These are phyloP conservation scores for Hypoxylon subgilvum DNA, from an alignment of 495 filamentous ascomycete species.

Conservation along the genomic window DNA sequence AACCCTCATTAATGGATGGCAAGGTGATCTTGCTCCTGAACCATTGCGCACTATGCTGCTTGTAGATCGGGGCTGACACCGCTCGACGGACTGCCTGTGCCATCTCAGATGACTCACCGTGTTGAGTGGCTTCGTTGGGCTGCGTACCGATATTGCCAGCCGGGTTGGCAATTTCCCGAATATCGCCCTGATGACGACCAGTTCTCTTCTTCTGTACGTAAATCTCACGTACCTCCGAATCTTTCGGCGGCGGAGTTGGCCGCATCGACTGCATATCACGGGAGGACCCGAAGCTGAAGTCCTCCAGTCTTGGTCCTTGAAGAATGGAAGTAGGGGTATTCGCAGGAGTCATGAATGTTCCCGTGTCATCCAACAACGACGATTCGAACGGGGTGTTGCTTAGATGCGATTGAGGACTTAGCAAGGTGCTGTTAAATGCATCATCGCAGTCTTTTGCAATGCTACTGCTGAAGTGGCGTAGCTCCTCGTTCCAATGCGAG, in stretches of 20 bases:
- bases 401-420: conserved; percentile 49
- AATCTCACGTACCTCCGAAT: conserved; percentile 50
- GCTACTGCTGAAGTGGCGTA: conserved; percentile 54
- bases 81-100: conserved; percentile 48
- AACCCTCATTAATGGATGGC: conserved; percentile 60
- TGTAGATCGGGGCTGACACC: conserved; percentile 63
- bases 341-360: background rate
- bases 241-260: conserved; percentile 59
- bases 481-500: conserved; percentile 55
- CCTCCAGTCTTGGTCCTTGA: conserved; percentile 9
- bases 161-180: background rate
- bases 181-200: background rate
- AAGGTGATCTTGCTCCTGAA: conserved; percentile 48
- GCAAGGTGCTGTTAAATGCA: conserved; percentile 77
- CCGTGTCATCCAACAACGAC: background rate
- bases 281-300: too few relatives aligned
- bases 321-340: conserved; percentile 21
- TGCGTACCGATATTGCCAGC: conserved; percentile 3
- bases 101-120: conserved; percentile 6
- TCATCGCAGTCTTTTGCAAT: conserved; percentile 65
- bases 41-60: conserved; percentile 41
- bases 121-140: conserved; percentile 1
- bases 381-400: conserved; percentile 14
- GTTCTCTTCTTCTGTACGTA: conserved; percentile 20
- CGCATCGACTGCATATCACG: conserved; percentile 55